phyloP scores from a whole-genome alignment of 176 grass and related monocot species.

The Luzula sylvatica region DNA sequence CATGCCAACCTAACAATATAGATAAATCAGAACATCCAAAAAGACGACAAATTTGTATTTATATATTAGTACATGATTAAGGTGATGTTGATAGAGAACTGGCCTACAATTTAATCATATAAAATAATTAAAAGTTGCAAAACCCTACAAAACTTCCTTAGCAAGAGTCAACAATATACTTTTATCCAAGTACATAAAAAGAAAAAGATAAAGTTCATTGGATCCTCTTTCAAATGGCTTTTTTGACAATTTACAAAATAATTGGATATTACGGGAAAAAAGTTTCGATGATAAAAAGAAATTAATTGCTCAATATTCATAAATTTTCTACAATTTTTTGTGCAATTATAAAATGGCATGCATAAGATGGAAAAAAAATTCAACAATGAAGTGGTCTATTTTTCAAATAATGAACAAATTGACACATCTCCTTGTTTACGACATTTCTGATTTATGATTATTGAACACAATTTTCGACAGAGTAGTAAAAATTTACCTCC shows the following conservation, averaged over 20 bases:
- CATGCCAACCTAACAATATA: conserved; percentile 6
- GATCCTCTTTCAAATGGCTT: not conserved
- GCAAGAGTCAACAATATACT: not conserved
- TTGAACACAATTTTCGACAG: not conserved
- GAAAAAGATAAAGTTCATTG: too few species aligned
- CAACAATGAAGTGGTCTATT: conserved; percentile 3
- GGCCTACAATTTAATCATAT: too few species aligned
- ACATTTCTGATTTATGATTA: not conserved
- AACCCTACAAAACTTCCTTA: not conserved
- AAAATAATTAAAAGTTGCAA: not conserved
- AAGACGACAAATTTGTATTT: conserved; percentile 2
- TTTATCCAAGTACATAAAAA: too few species aligned
- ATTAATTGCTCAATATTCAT: too few species aligned
- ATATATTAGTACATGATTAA: not conserved
- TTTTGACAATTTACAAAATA: too few species aligned
- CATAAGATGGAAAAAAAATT: too few species aligned
- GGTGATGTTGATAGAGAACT: too few species aligned
- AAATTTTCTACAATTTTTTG: too few species aligned
- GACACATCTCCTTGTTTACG: not conserved
- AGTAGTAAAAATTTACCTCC: conserved; percentile 49
- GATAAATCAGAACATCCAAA: conserved; percentile 1
- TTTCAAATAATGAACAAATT: conserved; percentile 5
- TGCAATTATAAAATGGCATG: too few species aligned
- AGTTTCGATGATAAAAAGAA: too few species aligned
- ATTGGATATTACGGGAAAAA: too few species aligned